phyloP scores from a whole-genome alignment of 768 basidiomycete species.

The Russula dissimulans region DNA sequence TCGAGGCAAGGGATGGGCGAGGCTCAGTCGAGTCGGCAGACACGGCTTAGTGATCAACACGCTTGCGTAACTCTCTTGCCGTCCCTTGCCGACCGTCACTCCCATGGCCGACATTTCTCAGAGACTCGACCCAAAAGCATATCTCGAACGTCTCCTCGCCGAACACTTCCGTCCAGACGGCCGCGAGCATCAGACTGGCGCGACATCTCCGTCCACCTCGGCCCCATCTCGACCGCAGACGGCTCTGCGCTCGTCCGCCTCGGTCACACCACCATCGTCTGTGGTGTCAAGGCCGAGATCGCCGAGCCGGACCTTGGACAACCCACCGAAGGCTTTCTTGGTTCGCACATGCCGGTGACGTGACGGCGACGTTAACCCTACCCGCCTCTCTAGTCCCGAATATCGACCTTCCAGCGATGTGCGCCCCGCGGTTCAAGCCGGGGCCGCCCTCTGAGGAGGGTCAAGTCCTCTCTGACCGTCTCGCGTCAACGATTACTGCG shows the following conservation, averaged over 20 bases:
- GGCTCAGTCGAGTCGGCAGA: neutral
- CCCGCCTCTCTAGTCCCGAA: slow-evolving; percentile 57
- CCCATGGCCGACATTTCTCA: slow-evolving; percentile 47
- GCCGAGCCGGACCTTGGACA: slow-evolving; percentile 78
- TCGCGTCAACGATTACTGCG: slow-evolving; percentile 64
- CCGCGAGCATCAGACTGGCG: slow-evolving; percentile 60
- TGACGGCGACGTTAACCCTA: slow-evolving; percentile 24
- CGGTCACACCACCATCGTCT: slow-evolving; percentile 91
- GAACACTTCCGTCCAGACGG: slow-evolving; percentile 81
- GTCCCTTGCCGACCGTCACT: neutral
- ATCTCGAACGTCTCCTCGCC: slow-evolving; percentile 77
- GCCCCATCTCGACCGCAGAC: slow-evolving; percentile 89
- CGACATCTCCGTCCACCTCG: slow-evolving; percentile 68
- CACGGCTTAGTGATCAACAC: neutral
- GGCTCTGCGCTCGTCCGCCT: slow-evolving; percentile 87
- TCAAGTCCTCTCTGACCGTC: slow-evolving; percentile 75
- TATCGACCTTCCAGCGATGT: slow-evolving; percentile 86
- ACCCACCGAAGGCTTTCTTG: slow-evolving; percentile 72
- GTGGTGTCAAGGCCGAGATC: slow-evolving; percentile 93
- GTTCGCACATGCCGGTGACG: slow-evolving; percentile 35
- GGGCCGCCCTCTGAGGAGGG: slow-evolving; percentile 94
- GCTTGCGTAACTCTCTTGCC: too few relatives aligned
- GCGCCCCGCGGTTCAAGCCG: slow-evolving; percentile 88
- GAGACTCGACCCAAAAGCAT: slow-evolving; percentile 79
- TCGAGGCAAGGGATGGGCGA: neutral